phyloP scores from a whole-genome alignment of 768 basidiomycete species.

The Psilocybe sp. region DNA sequence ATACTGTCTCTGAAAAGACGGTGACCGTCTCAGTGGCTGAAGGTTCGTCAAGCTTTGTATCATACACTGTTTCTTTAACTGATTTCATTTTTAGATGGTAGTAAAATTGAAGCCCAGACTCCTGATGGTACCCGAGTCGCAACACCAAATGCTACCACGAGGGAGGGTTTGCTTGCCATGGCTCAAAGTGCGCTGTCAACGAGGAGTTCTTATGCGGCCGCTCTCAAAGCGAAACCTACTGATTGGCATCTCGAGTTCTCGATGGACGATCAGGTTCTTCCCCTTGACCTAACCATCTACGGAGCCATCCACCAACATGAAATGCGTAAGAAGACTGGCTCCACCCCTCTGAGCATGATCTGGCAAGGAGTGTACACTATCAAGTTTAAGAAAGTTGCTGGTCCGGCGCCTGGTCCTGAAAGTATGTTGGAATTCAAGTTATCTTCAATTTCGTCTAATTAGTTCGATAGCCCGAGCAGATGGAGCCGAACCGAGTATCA shows the following conservation, averaged over 20 bases:
- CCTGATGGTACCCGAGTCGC: constrained; percentile 94
- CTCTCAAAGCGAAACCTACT: constrained; percentile 86
- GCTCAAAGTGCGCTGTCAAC: constrained; percentile 26
- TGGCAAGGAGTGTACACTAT: constrained; percentile 92
- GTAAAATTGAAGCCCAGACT: constrained; percentile 93
- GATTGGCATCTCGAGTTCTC: constrained; percentile 98
- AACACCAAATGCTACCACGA: constrained; percentile 65
- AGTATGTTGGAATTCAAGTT: constrained; percentile 34
- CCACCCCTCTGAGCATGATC: constrained; percentile 65
- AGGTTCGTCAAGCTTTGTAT: constrained; percentile 42
- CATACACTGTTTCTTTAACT: neutral
- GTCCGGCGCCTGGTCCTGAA: constrained; percentile 67
- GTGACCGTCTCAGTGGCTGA: constrained; percentile 81
- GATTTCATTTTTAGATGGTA: constrained; percentile 61
- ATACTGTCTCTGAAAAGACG: constrained; percentile 73
- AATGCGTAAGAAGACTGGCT: constrained; percentile 67
- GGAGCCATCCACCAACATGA: constrained; percentile 95
- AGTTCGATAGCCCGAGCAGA: constrained; percentile 33
- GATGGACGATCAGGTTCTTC: constrained; percentile 84
- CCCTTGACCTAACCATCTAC: constrained; percentile 89
- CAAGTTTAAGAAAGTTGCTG: constrained; percentile 89
- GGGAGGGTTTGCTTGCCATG: constrained; percentile 33
- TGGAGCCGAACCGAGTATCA: constrained; percentile 38
- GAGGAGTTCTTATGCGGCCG: constrained; percentile 86
- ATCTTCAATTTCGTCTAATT: neutral